Percentiles rank a stretch among this genome's conserved stretches.
Conservation (phyloP, 768 basidiomycete species). For the Stropharia rugosoannulata region DNA sequence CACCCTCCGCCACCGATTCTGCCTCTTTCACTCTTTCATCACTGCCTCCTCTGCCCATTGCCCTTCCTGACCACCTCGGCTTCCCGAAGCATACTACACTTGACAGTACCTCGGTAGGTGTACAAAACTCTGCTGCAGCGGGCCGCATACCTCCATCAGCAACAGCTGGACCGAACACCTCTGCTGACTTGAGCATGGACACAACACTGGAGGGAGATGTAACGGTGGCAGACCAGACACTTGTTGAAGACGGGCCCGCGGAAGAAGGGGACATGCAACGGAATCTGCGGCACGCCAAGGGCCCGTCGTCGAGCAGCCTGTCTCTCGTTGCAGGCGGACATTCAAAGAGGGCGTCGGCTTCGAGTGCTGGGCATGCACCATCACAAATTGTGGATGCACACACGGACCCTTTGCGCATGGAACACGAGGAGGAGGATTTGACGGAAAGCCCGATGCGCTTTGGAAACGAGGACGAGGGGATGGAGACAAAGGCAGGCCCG, state of each 20-base stretch:
- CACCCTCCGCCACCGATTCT: not conserved
- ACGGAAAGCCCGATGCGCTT: constrained; percentile 8
- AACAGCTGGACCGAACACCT: not conserved
- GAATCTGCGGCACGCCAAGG: constrained; percentile 13
- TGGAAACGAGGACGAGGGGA: constrained; percentile 17
- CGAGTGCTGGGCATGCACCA: not conserved
- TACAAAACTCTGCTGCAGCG: not conserved
- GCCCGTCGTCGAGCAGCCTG: constrained; percentile 16
- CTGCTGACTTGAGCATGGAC: constrained; percentile 6
- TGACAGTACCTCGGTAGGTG: not conserved
- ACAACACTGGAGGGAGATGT: constrained; percentile 13
- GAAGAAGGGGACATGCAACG: constrained; percentile 14
- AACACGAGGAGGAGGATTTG: constrained; percentile 7
- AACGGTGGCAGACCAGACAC: constrained; percentile 22
- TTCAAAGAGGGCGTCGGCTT: not conserved
- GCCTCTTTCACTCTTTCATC: not conserved
- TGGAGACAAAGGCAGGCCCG: constrained; percentile 18
- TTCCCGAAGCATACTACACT: not conserved
- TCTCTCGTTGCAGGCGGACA: constrained; percentile 1
- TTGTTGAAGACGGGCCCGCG: constrained; percentile 18
- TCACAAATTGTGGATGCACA: constrained; percentile 1
- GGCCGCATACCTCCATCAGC: not conserved
- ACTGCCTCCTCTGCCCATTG: not conserved
- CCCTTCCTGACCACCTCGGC: not conserved
- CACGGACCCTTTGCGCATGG: constrained; percentile 15